These are phyloP conservation scores for Globisporangium solare DNA, from an alignment of 352 stramenopile genomes.

Conservation along the genomic window DNA sequence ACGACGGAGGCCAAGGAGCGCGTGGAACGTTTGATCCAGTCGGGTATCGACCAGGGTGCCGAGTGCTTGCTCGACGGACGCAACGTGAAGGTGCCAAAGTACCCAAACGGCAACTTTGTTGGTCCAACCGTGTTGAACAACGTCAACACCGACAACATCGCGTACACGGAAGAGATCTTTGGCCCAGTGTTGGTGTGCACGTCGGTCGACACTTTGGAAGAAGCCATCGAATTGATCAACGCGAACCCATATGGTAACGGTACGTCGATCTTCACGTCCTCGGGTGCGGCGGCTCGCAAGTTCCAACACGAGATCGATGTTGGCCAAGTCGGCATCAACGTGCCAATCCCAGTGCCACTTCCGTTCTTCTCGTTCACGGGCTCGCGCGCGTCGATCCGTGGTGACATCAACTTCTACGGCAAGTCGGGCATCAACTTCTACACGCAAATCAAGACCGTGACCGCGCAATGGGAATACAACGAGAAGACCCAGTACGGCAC, in stretches of 20 bases:
- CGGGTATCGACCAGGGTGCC: constrained; percentile 87
- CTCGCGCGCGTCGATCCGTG: constrained; percentile 90
- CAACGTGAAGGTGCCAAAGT: constrained; percentile 85
- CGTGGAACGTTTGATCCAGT: constrained; percentile 87
- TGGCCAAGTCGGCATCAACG: constrained; percentile 95
- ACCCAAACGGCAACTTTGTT: constrained; percentile 95
- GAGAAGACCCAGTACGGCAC: constrained; percentile 86
- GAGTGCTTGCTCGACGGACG: constrained; percentile 91
- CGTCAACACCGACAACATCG: constrained; percentile 77
- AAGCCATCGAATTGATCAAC: constrained; percentile 96
- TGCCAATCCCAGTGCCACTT: constrained; percentile 96
- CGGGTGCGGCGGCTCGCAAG: constrained; percentile 91
- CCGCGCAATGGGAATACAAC: constrained; percentile 93
- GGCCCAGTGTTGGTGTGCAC: constrained; percentile 93
- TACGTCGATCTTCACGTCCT: constrained; percentile 95
- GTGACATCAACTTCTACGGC: constrained; percentile 97
- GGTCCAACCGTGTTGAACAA: constrained; percentile 91
- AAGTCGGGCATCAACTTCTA: constrained; percentile 97
- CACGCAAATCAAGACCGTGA: constrained; percentile 98
- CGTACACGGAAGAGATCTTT: constrained; percentile 97
- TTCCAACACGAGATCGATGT: constrained; percentile 97
- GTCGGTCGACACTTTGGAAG: constrained; percentile 91
- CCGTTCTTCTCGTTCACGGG: constrained; percentile 98
- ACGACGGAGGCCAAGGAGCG: constrained; percentile 83
- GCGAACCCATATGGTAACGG: constrained; percentile 96